These are phyloP conservation scores for Herpetomonas tarakana DNA, from an alignment of 208 protist species.

Conservation along the genomic window DNA sequence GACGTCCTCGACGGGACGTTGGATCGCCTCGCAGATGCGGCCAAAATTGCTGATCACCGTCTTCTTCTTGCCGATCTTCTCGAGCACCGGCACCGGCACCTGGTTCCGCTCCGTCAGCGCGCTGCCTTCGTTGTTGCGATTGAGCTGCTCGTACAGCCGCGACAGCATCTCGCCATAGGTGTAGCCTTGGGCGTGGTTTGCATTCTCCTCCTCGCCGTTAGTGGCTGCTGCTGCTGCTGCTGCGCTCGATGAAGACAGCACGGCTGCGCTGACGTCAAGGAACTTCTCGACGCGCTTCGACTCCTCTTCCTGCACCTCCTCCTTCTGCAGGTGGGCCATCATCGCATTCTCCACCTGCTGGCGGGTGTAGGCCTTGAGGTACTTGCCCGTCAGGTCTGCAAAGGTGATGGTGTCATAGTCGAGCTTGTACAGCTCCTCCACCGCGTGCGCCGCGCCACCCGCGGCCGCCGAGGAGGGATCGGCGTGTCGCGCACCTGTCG, in stretches of 20 bases:
- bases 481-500: slow-evolving; percentile 6
- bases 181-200: slow-evolving; percentile 45
- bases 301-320: slow-evolving; percentile 32
- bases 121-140: slow-evolving; percentile 65
- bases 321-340: slow-evolving; percentile 44
- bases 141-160: slow-evolving; percentile 58
- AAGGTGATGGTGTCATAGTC: slow-evolving; percentile 67
- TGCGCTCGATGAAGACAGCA: not conserved
- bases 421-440: slow-evolving; percentile 38
- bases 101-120: slow-evolving; percentile 69
- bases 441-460: slow-evolving; percentile 9
- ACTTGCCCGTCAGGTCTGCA: slow-evolving; percentile 26
- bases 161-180: slow-evolving; percentile 72
- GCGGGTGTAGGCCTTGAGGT: slow-evolving; percentile 36
- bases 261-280: slow-evolving; percentile 29
- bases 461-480: slow-evolving; percentile 10
- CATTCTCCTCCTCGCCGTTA: slow-evolving; percentile 16
- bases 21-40: slow-evolving; percentile 83
- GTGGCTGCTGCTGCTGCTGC: slow-evolving; percentile 2
- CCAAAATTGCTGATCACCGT: slow-evolving; percentile 90
- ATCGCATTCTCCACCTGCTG: slow-evolving; percentile 43
- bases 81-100: slow-evolving; percentile 76
- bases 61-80: slow-evolving; percentile 90
- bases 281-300: slow-evolving; percentile 50
- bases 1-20: slow-evolving; percentile 84